Percentiles rank a stretch among this genome's conserved stretches.
Conservation (phyloP, 2,329 filamentous ascomycete genomes). For the Lachnum nothofagi region DNA sequence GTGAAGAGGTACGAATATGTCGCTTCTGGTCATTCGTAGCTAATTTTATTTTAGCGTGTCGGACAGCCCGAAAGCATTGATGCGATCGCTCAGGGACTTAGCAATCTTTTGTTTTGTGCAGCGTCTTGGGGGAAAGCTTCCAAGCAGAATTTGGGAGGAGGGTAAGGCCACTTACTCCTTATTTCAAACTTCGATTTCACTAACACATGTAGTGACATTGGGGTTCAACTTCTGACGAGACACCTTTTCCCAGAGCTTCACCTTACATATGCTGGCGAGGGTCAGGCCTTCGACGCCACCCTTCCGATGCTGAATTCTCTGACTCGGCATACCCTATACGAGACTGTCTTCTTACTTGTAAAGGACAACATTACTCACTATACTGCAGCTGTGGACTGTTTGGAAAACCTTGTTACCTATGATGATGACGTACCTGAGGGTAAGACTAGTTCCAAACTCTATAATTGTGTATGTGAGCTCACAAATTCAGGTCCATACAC, state of each 20-base stretch:
- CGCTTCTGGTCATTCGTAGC: slow-evolving; percentile 5
- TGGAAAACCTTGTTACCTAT: slow-evolving; percentile 48
- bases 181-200: slow-evolving; percentile 4
- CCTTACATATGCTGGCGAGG: slow-evolving; percentile 31
- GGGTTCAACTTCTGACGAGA: slow-evolving; percentile 52
- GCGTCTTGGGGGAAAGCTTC: slow-evolving; percentile 27
- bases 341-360: slow-evolving; percentile 53
- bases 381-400: slow-evolving; percentile 44
- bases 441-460: slow-evolving; percentile 2
- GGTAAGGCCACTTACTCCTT: slow-evolving; percentile 13
- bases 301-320: slow-evolving; percentile 48
- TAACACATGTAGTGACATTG: slow-evolving; percentile 35
- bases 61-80: slow-evolving; percentile 32
- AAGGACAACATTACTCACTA: slow-evolving; percentile 48
- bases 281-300: slow-evolving; percentile 31
- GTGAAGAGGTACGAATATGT: slow-evolving; percentile 35
- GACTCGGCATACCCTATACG: slow-evolving; percentile 56
- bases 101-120: slow-evolving; percentile 35
- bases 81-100: slow-evolving; percentile 33
- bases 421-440: slow-evolving; percentile 39
- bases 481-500: slow-evolving; percentile 45
- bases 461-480: slow-evolving; percentile 12
- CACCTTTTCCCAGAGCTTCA: slow-evolving; percentile 58
- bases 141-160: slow-evolving; percentile 24
- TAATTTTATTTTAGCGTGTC: slow-evolving; percentile 22